Conservation (phyloP, 805 yeast species). For the Phaffomyces thermotolerans region DNA sequence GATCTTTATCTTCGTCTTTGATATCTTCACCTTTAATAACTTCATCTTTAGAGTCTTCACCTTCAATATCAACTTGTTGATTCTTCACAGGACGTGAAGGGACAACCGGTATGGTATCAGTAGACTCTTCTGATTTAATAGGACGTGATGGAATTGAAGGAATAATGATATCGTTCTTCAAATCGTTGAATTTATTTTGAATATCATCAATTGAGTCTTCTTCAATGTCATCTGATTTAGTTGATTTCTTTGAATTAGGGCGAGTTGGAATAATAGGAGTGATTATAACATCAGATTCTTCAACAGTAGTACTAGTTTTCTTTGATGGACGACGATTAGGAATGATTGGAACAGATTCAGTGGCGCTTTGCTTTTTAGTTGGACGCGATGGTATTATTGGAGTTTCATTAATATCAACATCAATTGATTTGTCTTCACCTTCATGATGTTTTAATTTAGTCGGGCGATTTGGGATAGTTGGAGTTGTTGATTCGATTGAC, state of each 20-base stretch:
- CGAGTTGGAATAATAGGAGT: background rate
- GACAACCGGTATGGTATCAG: no score
- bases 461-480: background rate
- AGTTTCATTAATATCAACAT: background rate
- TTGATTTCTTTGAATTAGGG: background rate
- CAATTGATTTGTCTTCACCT: background rate
- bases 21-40: background rate
- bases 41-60: background rate
- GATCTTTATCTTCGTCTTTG: background rate
- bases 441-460: background rate
- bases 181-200: no score
- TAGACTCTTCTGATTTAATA: no score
- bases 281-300: background rate
- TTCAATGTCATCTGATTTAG: background rate
- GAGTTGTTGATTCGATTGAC: constrained; percentile 1
- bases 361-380: no score
- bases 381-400: background rate
- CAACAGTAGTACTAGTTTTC: background rate
- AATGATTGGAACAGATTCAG: background rate
- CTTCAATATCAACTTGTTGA: constrained; percentile 1
- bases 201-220: background rate
- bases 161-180: no score
- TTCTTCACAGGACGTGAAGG: background rate
- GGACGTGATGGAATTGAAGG: no score
- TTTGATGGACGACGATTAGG: background rate